A percentile compares a stretch with the other conserved stretches of the same genome.
phyloP scores from a whole-genome alignment of 2,329 filamentous ascomycete genomes.

The Fusarium verrucosum region DNA sequence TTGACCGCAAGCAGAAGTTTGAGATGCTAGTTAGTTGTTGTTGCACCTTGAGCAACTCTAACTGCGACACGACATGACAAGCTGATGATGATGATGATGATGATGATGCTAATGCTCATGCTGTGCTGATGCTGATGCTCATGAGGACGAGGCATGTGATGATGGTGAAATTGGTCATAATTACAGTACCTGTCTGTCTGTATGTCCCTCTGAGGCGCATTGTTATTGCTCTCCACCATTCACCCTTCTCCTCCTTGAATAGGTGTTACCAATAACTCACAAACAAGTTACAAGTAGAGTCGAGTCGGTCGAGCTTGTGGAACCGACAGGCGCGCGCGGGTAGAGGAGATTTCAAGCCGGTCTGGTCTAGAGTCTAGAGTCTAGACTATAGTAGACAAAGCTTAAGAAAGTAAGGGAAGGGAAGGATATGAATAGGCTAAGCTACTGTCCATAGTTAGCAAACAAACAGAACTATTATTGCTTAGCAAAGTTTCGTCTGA shows the following conservation, averaged over 20 bases:
- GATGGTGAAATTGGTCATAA: conserved; percentile 16
- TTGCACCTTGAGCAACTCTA: conserved; percentile 13
- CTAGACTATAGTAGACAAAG: conserved; percentile 6
- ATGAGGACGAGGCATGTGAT: conserved; percentile 9
- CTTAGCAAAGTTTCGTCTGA: conserved; percentile 15
- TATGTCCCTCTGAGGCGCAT: conserved; percentile 8
- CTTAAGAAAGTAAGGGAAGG: too few relatives aligned
- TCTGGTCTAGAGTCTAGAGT: neutral
- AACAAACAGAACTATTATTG: conserved; percentile 4
- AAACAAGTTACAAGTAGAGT: conserved; percentile 23
- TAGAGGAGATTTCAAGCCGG: conserved; percentile 15
- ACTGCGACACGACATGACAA: conserved; percentile 9
- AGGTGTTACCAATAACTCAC: conserved; percentile 10
- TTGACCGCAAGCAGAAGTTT: conserved; percentile 32
- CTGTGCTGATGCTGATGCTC: conserved; percentile 9
- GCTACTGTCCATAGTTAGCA: neutral
- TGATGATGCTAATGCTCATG: conserved; percentile 7
- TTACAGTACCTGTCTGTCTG: conserved; percentile 9
- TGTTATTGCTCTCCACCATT: conserved; percentile 12
- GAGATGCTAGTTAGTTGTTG: neutral
- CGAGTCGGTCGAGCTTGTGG: conserved; percentile 14
- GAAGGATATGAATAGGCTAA: neutral
- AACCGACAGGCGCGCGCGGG: conserved; percentile 3
- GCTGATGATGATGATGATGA: conserved; percentile 9
- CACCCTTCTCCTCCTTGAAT: neutral